A percentile compares a stretch with the other conserved stretches of the same genome.
Evolutionary conservation across 208 protist genomes (phyloP).

Genomic region (Leishmania turanica): DNA sequence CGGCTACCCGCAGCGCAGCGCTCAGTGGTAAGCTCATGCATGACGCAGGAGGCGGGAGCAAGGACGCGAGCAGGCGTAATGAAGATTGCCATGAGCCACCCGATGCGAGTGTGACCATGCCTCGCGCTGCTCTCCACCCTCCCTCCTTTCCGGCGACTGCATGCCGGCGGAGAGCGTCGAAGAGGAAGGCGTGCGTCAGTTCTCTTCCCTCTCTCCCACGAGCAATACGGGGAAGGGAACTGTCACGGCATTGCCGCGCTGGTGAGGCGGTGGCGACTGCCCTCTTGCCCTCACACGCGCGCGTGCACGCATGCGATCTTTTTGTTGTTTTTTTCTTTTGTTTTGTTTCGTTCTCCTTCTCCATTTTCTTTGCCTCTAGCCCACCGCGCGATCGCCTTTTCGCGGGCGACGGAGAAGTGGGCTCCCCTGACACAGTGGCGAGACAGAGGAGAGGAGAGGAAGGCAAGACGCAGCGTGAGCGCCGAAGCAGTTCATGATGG

Average conservation of each 20-base stretch:
- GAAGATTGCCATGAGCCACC: background rate
- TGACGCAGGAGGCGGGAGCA: background rate
- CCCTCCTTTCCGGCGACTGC: background rate
- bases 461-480: background rate
- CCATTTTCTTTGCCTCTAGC: background rate
- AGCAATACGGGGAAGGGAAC: background rate
- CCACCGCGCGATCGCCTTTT: background rate
- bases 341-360: background rate
- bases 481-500: background rate
- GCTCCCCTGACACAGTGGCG: background rate
- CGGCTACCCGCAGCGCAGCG: conserved; percentile 31
- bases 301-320: background rate
- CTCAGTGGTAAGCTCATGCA: conserved; percentile 24
- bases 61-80: background rate
- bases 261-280: background rate
- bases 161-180: background rate
- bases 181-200: conserved; percentile 4
- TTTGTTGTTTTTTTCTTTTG: background rate
- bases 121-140: background rate
- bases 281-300: background rate
- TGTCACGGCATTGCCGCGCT: background rate
- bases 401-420: background rate
- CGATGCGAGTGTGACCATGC: background rate
- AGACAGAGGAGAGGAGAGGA: background rate
- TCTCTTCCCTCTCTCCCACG: background rate